Evolutionary conservation across 345 rosid genomes (phyloP).

Genomic region (Melaleuca quinquenervia): DNA sequence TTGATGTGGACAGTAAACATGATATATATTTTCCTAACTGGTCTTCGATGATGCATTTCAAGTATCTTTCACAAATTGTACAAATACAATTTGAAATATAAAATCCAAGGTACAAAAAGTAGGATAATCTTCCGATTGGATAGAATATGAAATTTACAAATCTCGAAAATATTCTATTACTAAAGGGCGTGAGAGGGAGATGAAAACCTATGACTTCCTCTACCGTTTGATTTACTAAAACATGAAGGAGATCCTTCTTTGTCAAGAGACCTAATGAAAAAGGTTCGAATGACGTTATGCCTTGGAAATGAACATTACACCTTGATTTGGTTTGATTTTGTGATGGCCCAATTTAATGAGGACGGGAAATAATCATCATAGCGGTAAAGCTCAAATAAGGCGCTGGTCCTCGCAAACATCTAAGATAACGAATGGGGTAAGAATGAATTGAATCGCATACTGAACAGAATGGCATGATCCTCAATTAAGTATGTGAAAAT

Average conservation of each 20-base stretch:
- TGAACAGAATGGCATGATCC: accelerated
- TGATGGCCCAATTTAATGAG: neutral
- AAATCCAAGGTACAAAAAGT: neutral
- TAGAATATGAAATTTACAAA: neutral
- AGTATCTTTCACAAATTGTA: neutral
- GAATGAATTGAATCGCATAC: neutral
- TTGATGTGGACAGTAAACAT: neutral
- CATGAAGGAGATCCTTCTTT: too few species aligned
- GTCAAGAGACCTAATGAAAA: too few species aligned
- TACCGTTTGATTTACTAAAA: too few species aligned
- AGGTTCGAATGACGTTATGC: too few species aligned
- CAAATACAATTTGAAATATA: too few species aligned
- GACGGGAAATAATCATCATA: neutral
- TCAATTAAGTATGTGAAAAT: neutral
- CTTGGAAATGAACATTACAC: too few species aligned
- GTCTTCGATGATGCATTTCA: neutral
- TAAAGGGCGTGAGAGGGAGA: neutral
- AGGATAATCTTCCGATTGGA: neutral
- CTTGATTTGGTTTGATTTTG: too few species aligned
- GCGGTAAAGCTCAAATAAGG: neutral
- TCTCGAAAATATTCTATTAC: neutral
- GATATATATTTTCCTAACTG: accelerated
- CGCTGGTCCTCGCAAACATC: neutral
- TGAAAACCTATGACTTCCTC: too few species aligned
- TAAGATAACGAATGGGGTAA: neutral